phyloP scores from a whole-genome alignment of 495 filamentous ascomycete species.

The Extremus antarcticus region DNA sequence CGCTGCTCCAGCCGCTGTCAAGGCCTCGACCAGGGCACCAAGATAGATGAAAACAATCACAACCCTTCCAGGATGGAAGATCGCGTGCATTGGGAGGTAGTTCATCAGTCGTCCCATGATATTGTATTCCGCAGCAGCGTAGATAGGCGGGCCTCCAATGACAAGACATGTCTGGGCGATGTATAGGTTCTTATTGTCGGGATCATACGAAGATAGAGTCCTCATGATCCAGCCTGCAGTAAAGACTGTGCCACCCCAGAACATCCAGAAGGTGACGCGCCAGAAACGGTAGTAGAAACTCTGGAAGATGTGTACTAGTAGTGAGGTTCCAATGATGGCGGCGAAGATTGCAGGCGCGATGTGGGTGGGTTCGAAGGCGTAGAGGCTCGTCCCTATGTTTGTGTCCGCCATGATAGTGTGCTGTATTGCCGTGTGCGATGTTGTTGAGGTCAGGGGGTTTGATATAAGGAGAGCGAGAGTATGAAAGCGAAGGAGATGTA shows the following conservation, averaged over 20 bases:
- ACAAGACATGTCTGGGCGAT: constrained; percentile 23
- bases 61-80: constrained; percentile 67
- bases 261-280: constrained; percentile 37
- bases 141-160: constrained; percentile 40
- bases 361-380: constrained; percentile 32
- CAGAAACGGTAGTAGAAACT: constrained; percentile 36
- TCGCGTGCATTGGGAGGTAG: constrained; percentile 67
- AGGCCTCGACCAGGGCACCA: constrained; percentile 48
- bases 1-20: constrained; percentile 60
- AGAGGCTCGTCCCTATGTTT: neutral
- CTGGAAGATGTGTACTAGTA: constrained; percentile 32
- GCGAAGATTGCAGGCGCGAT: constrained; percentile 34
- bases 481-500: no score
- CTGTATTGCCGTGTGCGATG: no score
- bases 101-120: constrained; percentile 66
- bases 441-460: neutral
- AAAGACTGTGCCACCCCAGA: constrained; percentile 34
- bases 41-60: constrained; percentile 63
- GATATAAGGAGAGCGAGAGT: no score
- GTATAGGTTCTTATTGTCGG: constrained; percentile 27
- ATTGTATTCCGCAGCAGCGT: constrained; percentile 65
- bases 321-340: constrained; percentile 28
- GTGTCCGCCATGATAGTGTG: constrained; percentile 6
- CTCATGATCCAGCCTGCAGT: constrained; percentile 36
- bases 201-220: constrained; percentile 27